These are phyloP conservation scores for Orbilia javanica DNA, from an alignment of 2,329 filamentous ascomycete species.

Conservation along the genomic window DNA sequence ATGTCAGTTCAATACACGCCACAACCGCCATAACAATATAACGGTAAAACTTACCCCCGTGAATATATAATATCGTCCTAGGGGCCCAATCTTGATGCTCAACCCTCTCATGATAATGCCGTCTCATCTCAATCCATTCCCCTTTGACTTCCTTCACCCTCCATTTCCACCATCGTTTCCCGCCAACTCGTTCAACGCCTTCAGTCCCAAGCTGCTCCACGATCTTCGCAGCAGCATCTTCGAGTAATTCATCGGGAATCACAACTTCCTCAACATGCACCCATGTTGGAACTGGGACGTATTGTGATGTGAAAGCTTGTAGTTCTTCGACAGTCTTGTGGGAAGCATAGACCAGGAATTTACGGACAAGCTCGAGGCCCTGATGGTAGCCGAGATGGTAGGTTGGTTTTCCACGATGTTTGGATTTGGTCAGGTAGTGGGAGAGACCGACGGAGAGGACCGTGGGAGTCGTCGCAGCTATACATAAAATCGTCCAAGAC, in stretches of 20 bases:
- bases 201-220: slow-evolving; percentile 80
- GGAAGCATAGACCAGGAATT: slow-evolving; percentile 86
- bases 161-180: slow-evolving; percentile 85
- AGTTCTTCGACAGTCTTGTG: slow-evolving; percentile 93
- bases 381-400: slow-evolving; percentile 95
- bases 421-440: slow-evolving; percentile 89
- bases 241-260: slow-evolving; percentile 75
- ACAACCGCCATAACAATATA: slow-evolving; percentile 12
- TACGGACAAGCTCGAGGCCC: slow-evolving; percentile 85
- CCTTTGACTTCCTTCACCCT: slow-evolving; percentile 76
- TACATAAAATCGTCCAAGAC: background rate
- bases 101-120: slow-evolving; percentile 80
- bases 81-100: slow-evolving; percentile 73
- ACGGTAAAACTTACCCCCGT: slow-evolving; percentile 70
- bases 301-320: slow-evolving; percentile 90
- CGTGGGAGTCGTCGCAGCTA: slow-evolving; percentile 83
- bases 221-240: slow-evolving; percentile 76
- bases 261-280: slow-evolving; percentile 79
- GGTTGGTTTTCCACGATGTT: slow-evolving; percentile 82
- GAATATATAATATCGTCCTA: slow-evolving; percentile 91
- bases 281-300: slow-evolving; percentile 91
- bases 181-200: slow-evolving; percentile 81
- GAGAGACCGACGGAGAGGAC: slow-evolving; percentile 87
- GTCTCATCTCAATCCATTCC: slow-evolving; percentile 97
- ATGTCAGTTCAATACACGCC: background rate